Percentiles rank a stretch among this genome's conserved stretches.
Conservation (phyloP, 2,329 filamentous ascomycete genomes). For the Mycosphaerella arachidis region DNA sequence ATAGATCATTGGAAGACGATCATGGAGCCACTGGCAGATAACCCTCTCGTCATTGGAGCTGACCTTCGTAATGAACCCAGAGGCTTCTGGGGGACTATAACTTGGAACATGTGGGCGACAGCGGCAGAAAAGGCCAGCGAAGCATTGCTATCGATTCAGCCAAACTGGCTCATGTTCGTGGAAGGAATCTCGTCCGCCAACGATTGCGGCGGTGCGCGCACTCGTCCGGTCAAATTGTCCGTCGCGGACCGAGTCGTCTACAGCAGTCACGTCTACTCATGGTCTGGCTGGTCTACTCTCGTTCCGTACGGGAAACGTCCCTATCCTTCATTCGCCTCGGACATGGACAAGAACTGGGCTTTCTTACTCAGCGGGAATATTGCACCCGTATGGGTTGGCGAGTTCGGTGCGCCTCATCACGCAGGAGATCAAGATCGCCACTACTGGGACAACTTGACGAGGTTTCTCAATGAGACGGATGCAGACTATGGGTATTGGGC, state of each 20-base stretch:
- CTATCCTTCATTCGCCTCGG: slow-evolving; percentile 58
- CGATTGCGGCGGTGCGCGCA: slow-evolving; percentile 54
- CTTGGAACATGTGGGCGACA: slow-evolving; percentile 60
- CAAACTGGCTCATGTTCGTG: slow-evolving; percentile 63
- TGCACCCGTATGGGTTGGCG: slow-evolving; percentile 65
- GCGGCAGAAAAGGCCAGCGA: slow-evolving; percentile 63
- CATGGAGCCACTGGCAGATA: slow-evolving; percentile 56
- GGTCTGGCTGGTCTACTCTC: slow-evolving; percentile 58
- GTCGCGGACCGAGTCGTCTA: slow-evolving; percentile 58
- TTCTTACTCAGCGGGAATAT: slow-evolving; percentile 55
- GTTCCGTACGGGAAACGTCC: slow-evolving; percentile 57
- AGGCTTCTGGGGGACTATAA: slow-evolving; percentile 65
- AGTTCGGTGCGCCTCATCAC: slow-evolving; percentile 56
- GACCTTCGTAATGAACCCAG: slow-evolving; percentile 67
- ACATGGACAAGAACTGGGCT: slow-evolving; percentile 63
- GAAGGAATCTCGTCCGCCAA: slow-evolving; percentile 65
- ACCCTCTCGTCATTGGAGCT: slow-evolving; percentile 60
- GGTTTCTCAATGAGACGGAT: slow-evolving; percentile 57
- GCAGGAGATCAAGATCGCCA: slow-evolving; percentile 56
- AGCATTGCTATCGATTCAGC: slow-evolving; percentile 55
- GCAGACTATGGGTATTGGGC: slow-evolving; percentile 59
- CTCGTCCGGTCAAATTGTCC: slow-evolving; percentile 55
- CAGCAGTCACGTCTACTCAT: slow-evolving; percentile 64
- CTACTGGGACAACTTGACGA: slow-evolving; percentile 62
- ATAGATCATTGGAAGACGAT: slow-evolving; percentile 62